Conservation (phyloP, 1,139 yeast species). For the Petasospora rhodanensis region DNA sequence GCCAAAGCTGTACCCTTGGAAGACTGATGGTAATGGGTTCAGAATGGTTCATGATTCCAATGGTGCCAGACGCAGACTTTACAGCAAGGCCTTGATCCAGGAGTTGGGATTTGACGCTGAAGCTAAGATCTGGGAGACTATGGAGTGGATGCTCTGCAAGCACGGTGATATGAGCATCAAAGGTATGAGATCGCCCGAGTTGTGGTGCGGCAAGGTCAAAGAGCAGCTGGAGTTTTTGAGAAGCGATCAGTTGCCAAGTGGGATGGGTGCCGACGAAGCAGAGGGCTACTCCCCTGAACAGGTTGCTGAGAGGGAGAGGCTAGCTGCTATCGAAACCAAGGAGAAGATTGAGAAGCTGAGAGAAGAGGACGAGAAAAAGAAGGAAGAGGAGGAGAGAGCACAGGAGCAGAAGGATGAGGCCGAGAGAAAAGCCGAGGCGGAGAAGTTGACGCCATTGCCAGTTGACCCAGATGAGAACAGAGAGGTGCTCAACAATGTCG, state of each 20-base stretch:
- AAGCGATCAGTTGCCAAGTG: conserved; percentile 8
- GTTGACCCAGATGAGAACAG: background rate
- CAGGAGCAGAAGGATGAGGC: background rate
- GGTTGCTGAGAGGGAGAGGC: conserved; percentile 1
- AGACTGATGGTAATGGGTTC: conserved; percentile 22
- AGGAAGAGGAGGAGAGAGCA: background rate
- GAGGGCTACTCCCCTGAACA: conserved; percentile 6
- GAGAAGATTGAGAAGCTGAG: conserved; percentile 1
- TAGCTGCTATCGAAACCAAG: no score
- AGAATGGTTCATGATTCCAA: conserved; percentile 16
- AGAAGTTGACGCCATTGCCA: no score
- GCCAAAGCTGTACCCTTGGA: conserved; percentile 27
- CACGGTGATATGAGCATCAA: conserved; percentile 25
- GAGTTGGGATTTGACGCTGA: conserved; percentile 25
- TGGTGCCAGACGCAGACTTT: conserved; percentile 21
- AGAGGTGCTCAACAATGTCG: no score
- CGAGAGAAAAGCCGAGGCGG: no score
- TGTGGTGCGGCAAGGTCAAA: conserved; percentile 20
- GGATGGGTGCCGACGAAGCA: conserved; percentile 10
- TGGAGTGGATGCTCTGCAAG: conserved; percentile 24
- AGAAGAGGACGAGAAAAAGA: background rate
- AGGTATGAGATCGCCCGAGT: conserved; percentile 19
- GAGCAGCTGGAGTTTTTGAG: conserved; percentile 18
- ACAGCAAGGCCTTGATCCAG: conserved; percentile 16
- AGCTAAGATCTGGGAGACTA: conserved; percentile 21